Evolutionary conservation across 805 yeast genomes (phyloP).

Genomic region (Spathaspora gorwiae): DNA sequence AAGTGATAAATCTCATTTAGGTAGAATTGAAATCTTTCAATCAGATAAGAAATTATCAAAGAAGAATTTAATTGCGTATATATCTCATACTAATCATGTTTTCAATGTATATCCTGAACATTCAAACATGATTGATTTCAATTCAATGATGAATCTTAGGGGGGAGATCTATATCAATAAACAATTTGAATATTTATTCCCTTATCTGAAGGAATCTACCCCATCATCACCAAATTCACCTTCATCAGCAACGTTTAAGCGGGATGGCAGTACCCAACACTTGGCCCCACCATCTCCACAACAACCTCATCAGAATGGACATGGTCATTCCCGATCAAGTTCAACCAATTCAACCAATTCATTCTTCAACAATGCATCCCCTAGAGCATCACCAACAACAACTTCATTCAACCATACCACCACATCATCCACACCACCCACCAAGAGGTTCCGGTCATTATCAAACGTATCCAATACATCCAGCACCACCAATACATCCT

Average conservation of each 20-base stretch:
- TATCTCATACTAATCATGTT: slow-evolving; percentile 40
- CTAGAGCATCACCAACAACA: slow-evolving; percentile 7
- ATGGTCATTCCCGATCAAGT: slow-evolving; percentile 14
- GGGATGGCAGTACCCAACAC: too few species aligned
- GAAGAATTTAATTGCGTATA: slow-evolving; percentile 48
- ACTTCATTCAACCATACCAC: neutral
- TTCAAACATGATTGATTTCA: slow-evolving; percentile 52
- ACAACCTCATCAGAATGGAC: slow-evolving; percentile 1
- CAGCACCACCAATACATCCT: neutral
- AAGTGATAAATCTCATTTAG: slow-evolving; percentile 40
- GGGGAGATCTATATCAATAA: slow-evolving; percentile 52
- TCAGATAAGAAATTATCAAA: slow-evolving; percentile 42
- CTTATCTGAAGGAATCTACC: slow-evolving; percentile 10
- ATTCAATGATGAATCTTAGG: slow-evolving; percentile 50
- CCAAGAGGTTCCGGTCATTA: slow-evolving; percentile 1
- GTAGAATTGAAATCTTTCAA: slow-evolving; percentile 51
- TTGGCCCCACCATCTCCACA: neutral
- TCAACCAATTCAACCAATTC: slow-evolving; percentile 24
- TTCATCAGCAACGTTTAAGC: slow-evolving; percentile 6
- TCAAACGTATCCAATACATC: neutral
- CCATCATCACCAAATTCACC: slow-evolving; percentile 11
- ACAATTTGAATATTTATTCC: slow-evolving; percentile 30
- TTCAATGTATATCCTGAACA: slow-evolving; percentile 59
- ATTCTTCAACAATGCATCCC: slow-evolving; percentile 20
- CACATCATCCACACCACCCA: neutral